Evolutionary conservation across 179 eudicot species (phyloP).

Genomic region (Heliamphora pulchella): DNA sequence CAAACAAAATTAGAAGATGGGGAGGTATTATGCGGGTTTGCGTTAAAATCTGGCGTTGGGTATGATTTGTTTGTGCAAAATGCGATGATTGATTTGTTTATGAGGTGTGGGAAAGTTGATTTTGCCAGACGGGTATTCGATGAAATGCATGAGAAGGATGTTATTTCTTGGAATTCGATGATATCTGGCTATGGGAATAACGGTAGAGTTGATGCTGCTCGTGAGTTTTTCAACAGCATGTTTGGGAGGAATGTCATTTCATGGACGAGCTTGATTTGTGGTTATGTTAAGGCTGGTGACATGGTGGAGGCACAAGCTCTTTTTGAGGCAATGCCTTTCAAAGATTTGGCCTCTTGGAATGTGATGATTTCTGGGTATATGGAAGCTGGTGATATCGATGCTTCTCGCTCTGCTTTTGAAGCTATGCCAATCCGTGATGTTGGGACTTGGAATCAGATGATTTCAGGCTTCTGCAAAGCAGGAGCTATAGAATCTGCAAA

Average conservation of each 20-base stretch:
- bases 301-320: conserved; percentile 31
- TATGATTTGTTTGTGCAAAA: conserved; percentile 30
- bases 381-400: conserved; percentile 22
- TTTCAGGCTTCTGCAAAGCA: conserved; percentile 28
- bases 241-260: conserved; percentile 30
- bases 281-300: conserved; percentile 26
- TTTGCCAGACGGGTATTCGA: conserved; percentile 40
- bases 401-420: conserved; percentile 26
- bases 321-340: conserved; percentile 31
- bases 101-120: conserved; percentile 36
- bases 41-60: conserved; percentile 35
- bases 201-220: conserved; percentile 24
- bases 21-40: conserved; percentile 37
- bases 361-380: conserved; percentile 34
- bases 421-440: conserved; percentile 20
- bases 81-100: conserved; percentile 45
- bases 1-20: conserved; percentile 20
- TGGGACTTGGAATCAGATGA: conserved; percentile 33
- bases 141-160: conserved; percentile 38
- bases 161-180: conserved; percentile 53
- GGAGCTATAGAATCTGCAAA: conserved; percentile 26
- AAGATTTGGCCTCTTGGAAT: conserved; percentile 38
- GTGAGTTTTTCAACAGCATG: conserved; percentile 27
- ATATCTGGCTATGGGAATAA: conserved; percentile 49
- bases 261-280: conserved; percentile 34